Evolutionary conservation across 2,329 filamentous ascomycete species (phyloP), one percentile per base, ranked within the genome.

Genomic region (Sporothrix sp.): DNA sequence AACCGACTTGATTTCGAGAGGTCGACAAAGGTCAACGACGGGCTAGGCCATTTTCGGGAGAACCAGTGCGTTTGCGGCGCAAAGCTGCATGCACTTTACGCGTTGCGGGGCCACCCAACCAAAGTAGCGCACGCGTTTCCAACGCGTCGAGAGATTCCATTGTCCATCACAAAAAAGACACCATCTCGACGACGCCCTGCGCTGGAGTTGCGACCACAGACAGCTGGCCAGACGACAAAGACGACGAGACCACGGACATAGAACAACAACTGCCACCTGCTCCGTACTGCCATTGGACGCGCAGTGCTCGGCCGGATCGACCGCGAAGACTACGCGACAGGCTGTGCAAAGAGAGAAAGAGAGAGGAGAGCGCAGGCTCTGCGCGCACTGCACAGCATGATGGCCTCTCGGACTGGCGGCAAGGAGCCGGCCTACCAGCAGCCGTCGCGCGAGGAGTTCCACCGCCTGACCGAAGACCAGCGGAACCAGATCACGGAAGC

Each of bases 401-500:
- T 60, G 56, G 39, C 54, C 27, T 59, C 58, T 9, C 48, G 57
- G 46, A 37, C 54, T 9, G 51, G 42, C 45, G 56, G 56, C 32
- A 56, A 58, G 52, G 57, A 58, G 36, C 38, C 55, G 51, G 56
- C 49, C 25, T 56, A 63, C 57, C 60, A 60, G 21, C 59, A 61
- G 42, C 62, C 65, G 2, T 58, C 62, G 21, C 58, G 63, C 42
- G 64, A 66, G 51, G 65, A 66, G 52, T 67, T 63, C 47, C 62
- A 62, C 50, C 65, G 65, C 35, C 54, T 97, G 58, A 84, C 81
- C 18, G 90, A 96, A 62, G 90, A 96, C 68, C 90, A 96, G 66
- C 78, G 85, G 58, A 87, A 94, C 62, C 90, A 96, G 67, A 91
- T 96, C 57, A 87, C 87, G 65, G 90, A 96, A 74, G 90, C 91